phyloP scores from a whole-genome alignment of 768 basidiomycete genomes.

The Multifurca ochricompacta region DNA sequence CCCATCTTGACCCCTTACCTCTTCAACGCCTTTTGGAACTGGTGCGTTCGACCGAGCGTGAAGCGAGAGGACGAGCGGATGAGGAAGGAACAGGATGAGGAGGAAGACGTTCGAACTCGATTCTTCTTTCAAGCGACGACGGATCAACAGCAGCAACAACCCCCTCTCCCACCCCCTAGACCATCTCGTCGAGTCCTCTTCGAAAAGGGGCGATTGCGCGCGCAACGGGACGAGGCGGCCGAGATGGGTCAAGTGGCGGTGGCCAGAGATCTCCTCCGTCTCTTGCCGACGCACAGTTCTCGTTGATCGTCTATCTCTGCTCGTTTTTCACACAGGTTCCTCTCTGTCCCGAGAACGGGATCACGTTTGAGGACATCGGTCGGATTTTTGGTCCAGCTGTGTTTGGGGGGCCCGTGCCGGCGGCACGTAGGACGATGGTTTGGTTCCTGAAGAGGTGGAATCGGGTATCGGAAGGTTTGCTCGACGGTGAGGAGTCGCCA shows the following conservation, averaged over 20 bases:
- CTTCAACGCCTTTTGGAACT: conserved; percentile 36
- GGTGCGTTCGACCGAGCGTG: conserved; percentile 38
- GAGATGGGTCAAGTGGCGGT: conserved; percentile 28
- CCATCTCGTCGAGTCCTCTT: conserved; percentile 9
- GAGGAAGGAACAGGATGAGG: conserved; percentile 27
- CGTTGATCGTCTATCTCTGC: conserved; percentile 38
- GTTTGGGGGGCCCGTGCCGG: conserved; percentile 28
- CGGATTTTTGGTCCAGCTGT: conserved; percentile 39
- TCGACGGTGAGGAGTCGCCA: conserved; percentile 4
- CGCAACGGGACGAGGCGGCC: conserved; percentile 14
- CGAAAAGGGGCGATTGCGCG: conserved; percentile 2
- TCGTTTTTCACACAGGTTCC: conserved; percentile 46
- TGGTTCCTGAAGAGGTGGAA: conserved; percentile 21
- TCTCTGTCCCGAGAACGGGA: conserved; percentile 41
- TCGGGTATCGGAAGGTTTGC: conserved; percentile 19
- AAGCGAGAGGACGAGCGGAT: conserved; percentile 28
- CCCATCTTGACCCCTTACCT: conserved; percentile 38
- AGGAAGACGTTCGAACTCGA: conserved; percentile 27
- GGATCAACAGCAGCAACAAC: no score
- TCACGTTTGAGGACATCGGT: conserved; percentile 39
- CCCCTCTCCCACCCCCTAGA: conserved; percentile 14
- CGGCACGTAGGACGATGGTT: conserved; percentile 16
- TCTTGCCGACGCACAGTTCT: conserved; percentile 37
- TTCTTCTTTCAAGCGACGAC: conserved; percentile 28
- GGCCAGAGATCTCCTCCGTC: conserved; percentile 43